These are phyloP conservation scores for Fraxinus greggii DNA, from an alignment of 305 asterid genomes.

Conservation along the genomic window DNA sequence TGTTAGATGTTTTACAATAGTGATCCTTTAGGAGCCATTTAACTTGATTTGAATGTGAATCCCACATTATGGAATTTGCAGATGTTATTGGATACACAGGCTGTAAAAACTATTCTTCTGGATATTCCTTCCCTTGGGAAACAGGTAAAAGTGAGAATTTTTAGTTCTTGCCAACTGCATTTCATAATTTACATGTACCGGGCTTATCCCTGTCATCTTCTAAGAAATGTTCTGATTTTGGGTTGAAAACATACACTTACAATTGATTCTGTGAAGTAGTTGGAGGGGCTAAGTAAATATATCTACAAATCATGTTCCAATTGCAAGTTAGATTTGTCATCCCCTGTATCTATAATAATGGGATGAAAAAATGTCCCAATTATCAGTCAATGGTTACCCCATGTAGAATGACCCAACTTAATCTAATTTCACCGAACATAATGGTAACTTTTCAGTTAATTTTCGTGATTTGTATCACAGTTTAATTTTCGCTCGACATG, in stretches of 20 bases:
- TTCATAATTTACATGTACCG: background rate
- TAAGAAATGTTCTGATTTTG: background rate
- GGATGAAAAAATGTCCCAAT: background rate
- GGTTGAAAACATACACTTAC: background rate
- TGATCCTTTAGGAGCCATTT: background rate
- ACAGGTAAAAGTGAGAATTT: conserved; percentile 54
- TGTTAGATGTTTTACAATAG: background rate
- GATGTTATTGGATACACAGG: conserved; percentile 98
- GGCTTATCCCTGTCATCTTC: conserved; percentile 7
- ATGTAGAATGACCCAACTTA: background rate
- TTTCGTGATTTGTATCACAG: background rate
- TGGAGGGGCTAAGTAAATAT: background rate
- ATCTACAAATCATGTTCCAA: background rate
- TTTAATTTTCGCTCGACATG: background rate
- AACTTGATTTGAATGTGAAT: background rate
- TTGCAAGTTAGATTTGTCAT: background rate
- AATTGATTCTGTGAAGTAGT: background rate
- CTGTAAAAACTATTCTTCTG: conserved; percentile 89
- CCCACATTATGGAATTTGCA: conserved; percentile 36
- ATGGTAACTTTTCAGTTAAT: background rate
- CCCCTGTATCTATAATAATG: background rate
- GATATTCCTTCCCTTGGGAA: conserved; percentile 93
- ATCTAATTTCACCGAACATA: background rate
- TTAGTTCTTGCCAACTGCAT: background rate
- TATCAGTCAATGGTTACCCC: background rate